Conservation (phyloP, 352 stramenopile species). For the Globisporangium spiculum region DNA sequence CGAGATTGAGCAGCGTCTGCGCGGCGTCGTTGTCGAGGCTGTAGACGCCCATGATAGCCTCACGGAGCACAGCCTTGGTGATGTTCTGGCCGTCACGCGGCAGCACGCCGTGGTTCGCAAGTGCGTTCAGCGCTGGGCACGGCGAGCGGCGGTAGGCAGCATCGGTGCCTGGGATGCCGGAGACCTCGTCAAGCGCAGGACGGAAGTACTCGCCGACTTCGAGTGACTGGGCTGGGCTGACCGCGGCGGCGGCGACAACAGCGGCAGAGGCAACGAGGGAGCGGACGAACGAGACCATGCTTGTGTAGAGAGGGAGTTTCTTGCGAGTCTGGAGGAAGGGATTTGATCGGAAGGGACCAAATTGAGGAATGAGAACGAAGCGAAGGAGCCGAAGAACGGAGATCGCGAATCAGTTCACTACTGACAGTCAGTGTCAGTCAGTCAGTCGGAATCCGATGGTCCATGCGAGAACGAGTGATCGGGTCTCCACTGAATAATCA, state of each 20-base stretch:
- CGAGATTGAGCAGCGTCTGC: constrained; percentile 25
- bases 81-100: constrained; percentile 51
- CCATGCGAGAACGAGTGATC: too few relatives aligned
- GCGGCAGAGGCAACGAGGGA: neutral
- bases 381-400: too few relatives aligned
- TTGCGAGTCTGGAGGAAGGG: too few relatives aligned
- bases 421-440: too few relatives aligned
- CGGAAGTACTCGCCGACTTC: constrained; percentile 31
- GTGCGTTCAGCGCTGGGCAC: constrained; percentile 61
- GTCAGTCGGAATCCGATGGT: too few relatives aligned
- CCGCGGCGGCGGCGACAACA: neutral
- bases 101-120: constrained; percentile 66
- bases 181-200: constrained; percentile 32
- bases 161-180: constrained; percentile 36
- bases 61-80: constrained; percentile 32
- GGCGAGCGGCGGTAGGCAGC: constrained; percentile 46
- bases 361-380: neutral
- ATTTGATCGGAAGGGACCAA: constrained; percentile 1
- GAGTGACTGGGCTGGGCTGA: neutral
- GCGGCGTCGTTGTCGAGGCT: constrained; percentile 42
- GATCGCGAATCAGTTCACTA: too few relatives aligned
- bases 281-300: neutral
- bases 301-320: neutral
- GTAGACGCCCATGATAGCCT: constrained; percentile 42
- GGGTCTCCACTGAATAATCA: too few relatives aligned